Conservation (phyloP, 495 filamentous ascomycete species). For the Neurospora sp. region DNA sequence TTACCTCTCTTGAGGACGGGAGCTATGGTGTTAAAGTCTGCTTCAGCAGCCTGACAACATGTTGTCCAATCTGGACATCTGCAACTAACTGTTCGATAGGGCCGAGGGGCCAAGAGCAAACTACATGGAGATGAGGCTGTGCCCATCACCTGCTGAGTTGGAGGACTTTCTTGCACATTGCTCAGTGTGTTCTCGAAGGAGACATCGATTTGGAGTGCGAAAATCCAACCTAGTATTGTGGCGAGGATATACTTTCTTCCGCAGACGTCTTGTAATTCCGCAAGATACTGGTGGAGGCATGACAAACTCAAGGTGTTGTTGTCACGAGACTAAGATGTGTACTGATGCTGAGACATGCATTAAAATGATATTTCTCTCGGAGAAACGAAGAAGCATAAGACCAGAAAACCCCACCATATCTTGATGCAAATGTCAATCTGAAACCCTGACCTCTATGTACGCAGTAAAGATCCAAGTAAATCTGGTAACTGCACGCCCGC, state of each 20-base stretch:
- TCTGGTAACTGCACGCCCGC: neutral
- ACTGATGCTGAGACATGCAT: neutral
- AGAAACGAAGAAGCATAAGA: neutral
- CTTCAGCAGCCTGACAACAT: neutral
- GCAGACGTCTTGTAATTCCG: neutral
- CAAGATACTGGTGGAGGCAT: neutral
- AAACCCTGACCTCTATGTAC: neutral
- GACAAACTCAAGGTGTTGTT: neutral
- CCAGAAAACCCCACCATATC: neutral
- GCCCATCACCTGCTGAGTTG: neutral
- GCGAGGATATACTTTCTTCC: neutral
- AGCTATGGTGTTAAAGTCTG: neutral
- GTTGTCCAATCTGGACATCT: neutral
- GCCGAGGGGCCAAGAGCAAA: neutral
- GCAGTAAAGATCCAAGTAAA: neutral
- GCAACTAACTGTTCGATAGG: neutral
- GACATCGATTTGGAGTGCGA: neutral
- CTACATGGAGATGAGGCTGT: neutral
- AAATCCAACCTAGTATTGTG: neutral
- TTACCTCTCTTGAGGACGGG: neutral
- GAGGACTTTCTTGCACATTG: neutral
- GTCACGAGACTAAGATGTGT: neutral
- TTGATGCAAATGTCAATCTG: neutral
- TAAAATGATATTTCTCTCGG: neutral
- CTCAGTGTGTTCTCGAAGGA: neutral